Evolutionary conservation across 345 rosid species (phyloP).

Genomic region (Passiflora organensis): DNA sequence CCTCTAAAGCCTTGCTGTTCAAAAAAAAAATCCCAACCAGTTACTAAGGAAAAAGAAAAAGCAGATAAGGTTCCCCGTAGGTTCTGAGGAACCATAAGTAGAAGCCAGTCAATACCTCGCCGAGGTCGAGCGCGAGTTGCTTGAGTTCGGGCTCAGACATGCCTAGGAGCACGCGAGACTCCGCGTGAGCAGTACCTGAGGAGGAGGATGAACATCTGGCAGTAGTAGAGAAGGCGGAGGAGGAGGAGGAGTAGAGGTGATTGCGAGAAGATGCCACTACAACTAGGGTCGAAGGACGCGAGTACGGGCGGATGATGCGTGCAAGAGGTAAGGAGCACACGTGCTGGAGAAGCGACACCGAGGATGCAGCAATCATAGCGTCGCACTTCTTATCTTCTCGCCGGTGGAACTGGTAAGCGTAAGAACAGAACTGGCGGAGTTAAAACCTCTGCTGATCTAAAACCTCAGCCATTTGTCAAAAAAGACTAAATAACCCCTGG

Average conservation of each 20-base stretch:
- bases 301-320: conserved; percentile 40
- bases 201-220: conserved; percentile 19
- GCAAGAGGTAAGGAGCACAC: conserved; percentile 47
- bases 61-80: background rate
- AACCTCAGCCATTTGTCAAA: conserved; percentile 5
- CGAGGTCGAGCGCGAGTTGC: conserved; percentile 66
- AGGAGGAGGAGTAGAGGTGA: conserved; percentile 19
- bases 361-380: conserved; percentile 34
- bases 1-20: conserved; percentile 80
- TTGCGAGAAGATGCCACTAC: conserved; percentile 28
- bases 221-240: conserved; percentile 19
- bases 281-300: too few relatives aligned
- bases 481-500: background rate
- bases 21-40: background rate
- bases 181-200: conserved; percentile 44
- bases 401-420: too few relatives aligned
- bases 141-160: conserved; percentile 89
- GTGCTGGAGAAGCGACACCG: conserved; percentile 59
- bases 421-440: too few relatives aligned
- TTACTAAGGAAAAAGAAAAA: background rate
- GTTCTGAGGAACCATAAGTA: too few relatives aligned
- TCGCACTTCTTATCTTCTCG: background rate
- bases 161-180: conserved; percentile 76
- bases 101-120: conserved; percentile 50
- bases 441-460: background rate